Evolutionary conservation across 768 basidiomycete species (phyloP), one percentile per base, ranked within the genome.

Genomic region (Roridomyces roridus): DNA sequence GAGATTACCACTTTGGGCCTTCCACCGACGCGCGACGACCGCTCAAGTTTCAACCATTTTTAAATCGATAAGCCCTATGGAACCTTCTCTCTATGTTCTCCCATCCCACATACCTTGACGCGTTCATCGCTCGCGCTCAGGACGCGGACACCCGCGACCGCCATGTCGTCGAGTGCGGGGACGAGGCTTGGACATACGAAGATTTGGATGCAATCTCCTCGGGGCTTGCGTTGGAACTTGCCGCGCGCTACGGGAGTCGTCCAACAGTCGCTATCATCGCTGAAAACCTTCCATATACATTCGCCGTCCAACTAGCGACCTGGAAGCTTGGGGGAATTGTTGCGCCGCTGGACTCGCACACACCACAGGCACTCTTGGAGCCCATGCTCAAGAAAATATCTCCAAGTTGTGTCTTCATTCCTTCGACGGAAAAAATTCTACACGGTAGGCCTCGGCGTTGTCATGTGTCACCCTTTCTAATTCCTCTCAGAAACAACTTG

Each of bases 321-420:
- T 75, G 74, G 74, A 75, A 75, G 54, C 62, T 75, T 1, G 64
- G 68, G 1, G 74, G 74, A 12, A 65, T 70, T 18, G 60, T 71
- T 4, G 71, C 71, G 1, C 72, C 71, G n/a, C 56, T 75, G 14
- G 74, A 75, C 47, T 60, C 59, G 42, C 70, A 75, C 40, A 64
- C 70, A 18, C 72, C 74, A 35, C 59, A 57, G 21, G 66, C 69
- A 8, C 71, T 75, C 29, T 58, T 75, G 67, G 56, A 67, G 42
- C 65, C 64, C 7, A 75, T 73, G 74, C 57, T 75, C 21, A 23
- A 55, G 9, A 69, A 70, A 49, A 66, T 73, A 12, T 51, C 48
- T 10, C 74, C 74, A 3, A 60, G 68, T n/a, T 67, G 55, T 21
- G 69, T 70, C 1, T 34, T 74, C 7, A 57, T 70, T 11, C 66